Conservation (phyloP, 768 basidiomycete species). For the Lentinula boryana region DNA sequence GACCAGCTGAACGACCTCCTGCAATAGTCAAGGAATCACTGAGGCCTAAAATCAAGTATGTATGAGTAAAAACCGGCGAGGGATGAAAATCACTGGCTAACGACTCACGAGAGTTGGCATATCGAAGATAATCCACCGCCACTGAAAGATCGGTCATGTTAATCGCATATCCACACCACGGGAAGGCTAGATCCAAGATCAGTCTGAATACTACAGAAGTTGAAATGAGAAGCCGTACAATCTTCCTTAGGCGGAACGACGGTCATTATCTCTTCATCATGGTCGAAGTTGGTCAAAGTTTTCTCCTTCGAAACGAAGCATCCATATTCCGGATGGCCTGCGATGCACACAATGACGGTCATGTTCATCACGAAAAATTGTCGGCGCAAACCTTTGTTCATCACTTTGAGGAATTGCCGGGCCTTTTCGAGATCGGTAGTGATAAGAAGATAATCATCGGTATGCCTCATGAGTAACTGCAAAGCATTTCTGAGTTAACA, state of each 20-base stretch:
- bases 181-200: slow-evolving; percentile 53
- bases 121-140: slow-evolving; percentile 72
- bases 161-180: slow-evolving; percentile 90
- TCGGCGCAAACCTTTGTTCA: slow-evolving; percentile 55
- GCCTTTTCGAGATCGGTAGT: slow-evolving; percentile 64
- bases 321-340: slow-evolving; percentile 91
- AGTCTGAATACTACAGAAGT: not conserved
- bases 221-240: slow-evolving; percentile 21
- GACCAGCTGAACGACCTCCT: slow-evolving; percentile 57
- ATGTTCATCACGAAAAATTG: not conserved
- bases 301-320: slow-evolving; percentile 88
- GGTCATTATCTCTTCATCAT: slow-evolving; percentile 46
- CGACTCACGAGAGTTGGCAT: slow-evolving; percentile 48
- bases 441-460: slow-evolving; percentile 94
- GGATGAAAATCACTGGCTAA: not conserved
- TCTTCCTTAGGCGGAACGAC: slow-evolving; percentile 40
- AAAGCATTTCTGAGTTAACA: not conserved
- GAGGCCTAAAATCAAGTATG: slow-evolving; percentile 34
- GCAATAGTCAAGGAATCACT: slow-evolving; percentile 68
- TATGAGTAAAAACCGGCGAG: not conserved
- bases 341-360: not conserved
- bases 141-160: slow-evolving; percentile 73
- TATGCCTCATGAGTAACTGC: slow-evolving; percentile 74
- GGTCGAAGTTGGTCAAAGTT: slow-evolving; percentile 83
- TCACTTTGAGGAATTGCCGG: slow-evolving; percentile 60